Base-by-base conservation (phyloP, 1,284 basidiomycete genomes). In the Erythrobasidium hasegawianum region DNA sequence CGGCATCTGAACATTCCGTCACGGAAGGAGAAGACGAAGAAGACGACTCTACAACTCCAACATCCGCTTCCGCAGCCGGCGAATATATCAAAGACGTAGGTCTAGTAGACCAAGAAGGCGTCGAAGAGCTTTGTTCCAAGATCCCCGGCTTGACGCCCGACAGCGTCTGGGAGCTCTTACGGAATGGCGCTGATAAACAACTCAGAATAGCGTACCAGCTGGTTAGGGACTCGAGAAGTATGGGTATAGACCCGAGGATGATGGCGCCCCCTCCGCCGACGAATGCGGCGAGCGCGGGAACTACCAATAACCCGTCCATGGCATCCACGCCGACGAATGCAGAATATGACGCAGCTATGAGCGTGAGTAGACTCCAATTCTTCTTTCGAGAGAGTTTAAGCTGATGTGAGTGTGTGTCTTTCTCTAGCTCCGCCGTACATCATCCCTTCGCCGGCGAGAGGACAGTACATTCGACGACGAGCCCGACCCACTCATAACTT, bases 161-260 rank as follows among this genome's bases (percentile, higher is more conserved):
- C 1, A 89, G 93, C 71, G 84, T 97, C 4, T 90, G 89, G 87
- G 86, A 88, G 67, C 87, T 87, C 72, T 78, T 97, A 67, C 82
- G 87, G 71, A 81, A 86, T 70, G 87, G 92, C 53, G 89, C 92
- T 65, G 93, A 95, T 47, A 96, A 97, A 75, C 89, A 92, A 67
- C 87, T 97, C 76, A 95, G 97, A 78, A 93, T 98, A 16, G 94
- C 95, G 0, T 98, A 97, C 77, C 87, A 95, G 84, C 82, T 97
- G 1, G 82, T 96, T 60, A 81, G 92, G 59, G 95, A 97, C 76
- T 93, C 95, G 79, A 84, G 92, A 49, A 84, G 89, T 68, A 85
- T 92, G n/a, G 85, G 87, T 76, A 89, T 57, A 14, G 70, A 69
- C 3, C 67, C 65, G 62, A 47, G 43, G 43, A 47, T 47, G 43